Base-by-base conservation (phyloP, 2,329 filamentous ascomycete genomes). In the Fusarium illudens region DNA sequence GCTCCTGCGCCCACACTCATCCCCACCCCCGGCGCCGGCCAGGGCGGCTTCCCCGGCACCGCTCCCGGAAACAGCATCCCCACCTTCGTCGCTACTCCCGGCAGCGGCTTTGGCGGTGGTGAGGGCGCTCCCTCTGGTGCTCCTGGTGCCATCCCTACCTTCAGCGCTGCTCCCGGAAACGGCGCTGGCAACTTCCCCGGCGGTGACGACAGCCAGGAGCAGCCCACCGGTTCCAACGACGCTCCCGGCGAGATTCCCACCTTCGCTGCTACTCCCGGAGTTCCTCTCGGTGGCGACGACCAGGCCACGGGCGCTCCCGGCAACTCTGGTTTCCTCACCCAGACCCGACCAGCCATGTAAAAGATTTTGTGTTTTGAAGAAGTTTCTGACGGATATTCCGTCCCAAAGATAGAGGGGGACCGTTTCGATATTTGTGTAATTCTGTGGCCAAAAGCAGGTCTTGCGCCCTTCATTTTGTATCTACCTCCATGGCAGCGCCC, bases 401-500 rank as follows among this genome's bases (percentile, higher is more conserved):
- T 50, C 46, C 44, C 57, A 56, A 50, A 64, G 62, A 61, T 65
- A 65, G 37, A 69, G 27, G 57, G 50, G 64, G 50, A 62, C 53
- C 50, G n/a, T 51, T 63, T 73, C 63, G 58, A 54, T 70, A 59
- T 58, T 57, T 62, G 51, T 64, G 68, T 68, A 70, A 71, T 71
- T 37, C 32, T 56, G 48, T 65, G 60, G 71, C 68, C 60, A 68
- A 69, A 71, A 74, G 67, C 67, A 65, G 72, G 62, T 56, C 68
- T 74, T 70, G 48, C 52, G 58, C 58, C 59, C 56, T 70, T 69
- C 52, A 67, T 62, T 72, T 58, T 62, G 68, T 65, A 67, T 80
- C 79, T 54, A 80, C 64, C 53, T 81, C 77, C 79, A 80, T 79
- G 13, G 72, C 71, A 33, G 69, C 68, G 19, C 67, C 61, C 10